Conservation (phyloP, 1,284 basidiomycete species). For the Moesziomyces antarcticus region DNA sequence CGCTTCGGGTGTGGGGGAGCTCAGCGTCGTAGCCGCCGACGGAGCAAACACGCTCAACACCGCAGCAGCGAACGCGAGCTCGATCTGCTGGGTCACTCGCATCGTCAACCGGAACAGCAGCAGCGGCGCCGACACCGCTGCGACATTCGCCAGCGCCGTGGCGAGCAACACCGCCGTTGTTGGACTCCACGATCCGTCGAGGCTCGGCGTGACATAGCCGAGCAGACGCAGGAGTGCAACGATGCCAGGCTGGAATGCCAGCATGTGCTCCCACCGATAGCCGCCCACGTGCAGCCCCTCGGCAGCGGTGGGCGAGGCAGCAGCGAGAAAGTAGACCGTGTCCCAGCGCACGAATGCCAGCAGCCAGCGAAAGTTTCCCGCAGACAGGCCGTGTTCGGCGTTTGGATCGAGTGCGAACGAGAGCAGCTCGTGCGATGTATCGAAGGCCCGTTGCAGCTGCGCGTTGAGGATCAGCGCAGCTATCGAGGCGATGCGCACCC, state of each 20-base stretch:
- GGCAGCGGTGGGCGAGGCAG: constrained; percentile 31
- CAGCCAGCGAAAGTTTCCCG: constrained; percentile 15
- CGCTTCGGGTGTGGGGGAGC: constrained; percentile 82
- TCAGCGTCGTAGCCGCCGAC: constrained; percentile 77
- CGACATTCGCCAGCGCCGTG: constrained; percentile 36
- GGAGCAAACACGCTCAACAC: constrained; percentile 82
- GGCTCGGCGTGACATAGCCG: constrained; percentile 25
- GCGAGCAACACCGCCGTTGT: constrained; percentile 34
- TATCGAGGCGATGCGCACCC: constrained; percentile 18
- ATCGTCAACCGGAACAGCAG: constrained; percentile 72
- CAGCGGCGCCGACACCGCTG: constrained; percentile 69
- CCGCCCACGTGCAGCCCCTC: constrained; percentile 21
- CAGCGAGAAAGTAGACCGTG: constrained; percentile 77
- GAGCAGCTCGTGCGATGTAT: constrained; percentile 55
- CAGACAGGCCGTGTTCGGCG: constrained; percentile 5
- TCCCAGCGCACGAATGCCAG: constrained; percentile 82
- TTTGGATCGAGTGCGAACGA: constrained; percentile 28
- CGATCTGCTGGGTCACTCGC: constrained; percentile 67
- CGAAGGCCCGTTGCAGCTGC: constrained; percentile 47
- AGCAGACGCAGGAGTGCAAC: constrained; percentile 39
- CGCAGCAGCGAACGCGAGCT: constrained; percentile 74
- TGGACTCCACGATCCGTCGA: constrained; percentile 46
- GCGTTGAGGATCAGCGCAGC: constrained; percentile 26
- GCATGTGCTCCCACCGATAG: constrained; percentile 83
- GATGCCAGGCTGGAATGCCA: constrained; percentile 84